Conservation (phyloP, 495 filamentous ascomycete genomes). For the Entonaema liquescens region DNA sequence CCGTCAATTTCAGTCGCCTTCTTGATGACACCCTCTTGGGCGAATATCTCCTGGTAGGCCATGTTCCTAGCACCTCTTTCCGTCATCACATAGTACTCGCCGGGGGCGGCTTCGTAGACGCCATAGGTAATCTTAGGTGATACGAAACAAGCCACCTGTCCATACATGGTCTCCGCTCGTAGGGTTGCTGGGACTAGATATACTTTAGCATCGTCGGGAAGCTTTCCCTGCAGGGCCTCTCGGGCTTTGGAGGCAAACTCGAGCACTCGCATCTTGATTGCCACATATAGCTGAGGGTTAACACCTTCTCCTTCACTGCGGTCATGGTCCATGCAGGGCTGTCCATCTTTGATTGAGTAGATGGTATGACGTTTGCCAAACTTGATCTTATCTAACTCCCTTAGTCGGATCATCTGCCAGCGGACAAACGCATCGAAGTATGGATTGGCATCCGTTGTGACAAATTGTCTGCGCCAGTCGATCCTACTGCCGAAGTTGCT, state of each 20-base stretch:
- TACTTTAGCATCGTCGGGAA: conserved; percentile 82
- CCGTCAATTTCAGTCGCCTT: conserved; percentile 77
- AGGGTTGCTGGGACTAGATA: conserved; percentile 92
- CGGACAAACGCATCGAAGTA: conserved; percentile 96
- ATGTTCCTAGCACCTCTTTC: conserved; percentile 93
- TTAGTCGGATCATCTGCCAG: conserved; percentile 97
- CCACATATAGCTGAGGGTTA: conserved; percentile 90
- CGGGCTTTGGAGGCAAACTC: conserved; percentile 82
- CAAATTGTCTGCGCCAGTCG: conserved; percentile 90
- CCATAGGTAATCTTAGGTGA: conserved; percentile 91
- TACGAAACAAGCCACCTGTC: conserved; percentile 95
- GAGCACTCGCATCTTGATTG: conserved; percentile 85
- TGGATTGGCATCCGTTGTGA: conserved; percentile 96
- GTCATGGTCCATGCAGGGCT: conserved; percentile 98
- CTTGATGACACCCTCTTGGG: conserved; percentile 75
- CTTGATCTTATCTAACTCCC: conserved; percentile 89
- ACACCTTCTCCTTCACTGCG: conserved; percentile 91
- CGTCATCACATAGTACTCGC: conserved; percentile 85
- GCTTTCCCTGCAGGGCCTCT: conserved; percentile 73
- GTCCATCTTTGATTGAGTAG: conserved; percentile 95
- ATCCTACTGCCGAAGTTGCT: conserved; percentile 85
- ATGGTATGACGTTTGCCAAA: conserved; percentile 95
- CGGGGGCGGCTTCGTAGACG: conserved; percentile 82
- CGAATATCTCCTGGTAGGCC: conserved; percentile 91
- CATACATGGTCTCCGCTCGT: conserved; percentile 97